Conservation (phyloP, 2,329 filamentous ascomycete species). For the Rhytidhysteron rufulum region DNA sequence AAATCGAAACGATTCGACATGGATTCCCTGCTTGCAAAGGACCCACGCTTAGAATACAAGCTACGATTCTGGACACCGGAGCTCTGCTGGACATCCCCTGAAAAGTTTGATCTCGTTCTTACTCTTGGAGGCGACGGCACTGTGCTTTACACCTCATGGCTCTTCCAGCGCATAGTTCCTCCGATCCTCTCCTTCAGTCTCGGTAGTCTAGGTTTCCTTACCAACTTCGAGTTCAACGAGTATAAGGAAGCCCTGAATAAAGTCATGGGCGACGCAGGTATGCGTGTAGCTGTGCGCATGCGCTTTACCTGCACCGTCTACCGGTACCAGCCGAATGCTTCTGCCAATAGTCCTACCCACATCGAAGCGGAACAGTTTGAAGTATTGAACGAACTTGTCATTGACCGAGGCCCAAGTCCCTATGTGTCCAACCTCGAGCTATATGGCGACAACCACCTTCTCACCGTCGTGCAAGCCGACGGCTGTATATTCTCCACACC, state of each 20-base stretch:
- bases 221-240: slow-evolving; percentile 79
- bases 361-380: slow-evolving; percentile 95
- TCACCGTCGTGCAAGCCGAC: slow-evolving; percentile 94
- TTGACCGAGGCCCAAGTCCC: slow-evolving; percentile 91
- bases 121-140: slow-evolving; percentile 85
- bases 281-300: slow-evolving; percentile 98
- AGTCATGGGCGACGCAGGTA: slow-evolving; percentile 90
- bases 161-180: slow-evolving; percentile 86
- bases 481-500: slow-evolving; percentile 97
- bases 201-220: slow-evolving; percentile 82
- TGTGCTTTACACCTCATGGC: slow-evolving; percentile 83
- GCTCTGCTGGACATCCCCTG: slow-evolving; percentile 87
- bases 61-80: slow-evolving; percentile 95
- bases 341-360: slow-evolving; percentile 54
- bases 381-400: slow-evolving; percentile 96
- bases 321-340: slow-evolving; percentile 52
- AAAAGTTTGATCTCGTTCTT: slow-evolving; percentile 91
- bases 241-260: slow-evolving; percentile 84
- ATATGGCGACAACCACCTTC: slow-evolving; percentile 89
- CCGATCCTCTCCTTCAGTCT: slow-evolving; percentile 81
- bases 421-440: slow-evolving; percentile 97
- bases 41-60: slow-evolving; percentile 76
- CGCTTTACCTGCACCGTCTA: slow-evolving; percentile 98
- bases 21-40: slow-evolving; percentile 64
- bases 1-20: slow-evolving; percentile 85